A percentile compares a stretch with the other conserved stretches of the same genome.
phyloP scores from a whole-genome alignment of 495 filamentous ascomycete genomes.

The Xylaria curta region DNA sequence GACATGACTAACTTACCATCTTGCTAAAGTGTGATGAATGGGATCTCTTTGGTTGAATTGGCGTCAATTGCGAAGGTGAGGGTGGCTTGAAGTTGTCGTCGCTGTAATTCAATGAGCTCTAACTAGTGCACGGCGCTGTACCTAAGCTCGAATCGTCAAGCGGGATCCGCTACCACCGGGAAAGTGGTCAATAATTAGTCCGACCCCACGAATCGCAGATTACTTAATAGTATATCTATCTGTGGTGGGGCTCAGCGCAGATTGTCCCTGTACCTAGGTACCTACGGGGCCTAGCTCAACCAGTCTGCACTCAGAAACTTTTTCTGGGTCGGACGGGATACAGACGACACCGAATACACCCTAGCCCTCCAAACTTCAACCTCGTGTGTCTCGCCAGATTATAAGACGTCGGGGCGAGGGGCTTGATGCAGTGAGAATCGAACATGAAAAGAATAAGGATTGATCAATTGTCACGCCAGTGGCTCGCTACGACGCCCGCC shows the following conservation, averaged over 20 bases:
- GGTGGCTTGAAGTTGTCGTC: conserved; percentile 16
- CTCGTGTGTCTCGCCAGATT: conserved; percentile 34
- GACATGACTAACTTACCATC: conserved; percentile 42
- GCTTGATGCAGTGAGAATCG: conserved; percentile 30
- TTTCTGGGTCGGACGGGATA: conserved; percentile 41
- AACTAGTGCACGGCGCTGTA: conserved; percentile 34
- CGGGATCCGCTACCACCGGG: neutral
- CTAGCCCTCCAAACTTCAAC: conserved; percentile 35
- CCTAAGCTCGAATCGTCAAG: neutral
- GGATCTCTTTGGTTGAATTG: conserved; percentile 31
- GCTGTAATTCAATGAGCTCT: conserved; percentile 22
- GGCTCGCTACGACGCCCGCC: conserved; percentile 54
- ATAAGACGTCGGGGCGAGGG: conserved; percentile 36
- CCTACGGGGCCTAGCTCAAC: conserved; percentile 18
- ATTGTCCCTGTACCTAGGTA: neutral
- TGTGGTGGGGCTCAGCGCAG: conserved; percentile 8
- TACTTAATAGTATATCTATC: neutral
- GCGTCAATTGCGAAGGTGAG: conserved; percentile 30
- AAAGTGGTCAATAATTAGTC: conserved; percentile 33
- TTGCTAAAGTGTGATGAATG: conserved; percentile 41
- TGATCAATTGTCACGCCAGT: conserved; percentile 73
- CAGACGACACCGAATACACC: conserved; percentile 34
- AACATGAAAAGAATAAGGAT: conserved; percentile 65
- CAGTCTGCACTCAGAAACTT: conserved; percentile 38
- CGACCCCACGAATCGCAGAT: conserved; percentile 18